These are phyloP conservation scores for Basipetospora chlamydospora DNA, from an alignment of 2,329 filamentous ascomycete genomes.

Conservation along the genomic window DNA sequence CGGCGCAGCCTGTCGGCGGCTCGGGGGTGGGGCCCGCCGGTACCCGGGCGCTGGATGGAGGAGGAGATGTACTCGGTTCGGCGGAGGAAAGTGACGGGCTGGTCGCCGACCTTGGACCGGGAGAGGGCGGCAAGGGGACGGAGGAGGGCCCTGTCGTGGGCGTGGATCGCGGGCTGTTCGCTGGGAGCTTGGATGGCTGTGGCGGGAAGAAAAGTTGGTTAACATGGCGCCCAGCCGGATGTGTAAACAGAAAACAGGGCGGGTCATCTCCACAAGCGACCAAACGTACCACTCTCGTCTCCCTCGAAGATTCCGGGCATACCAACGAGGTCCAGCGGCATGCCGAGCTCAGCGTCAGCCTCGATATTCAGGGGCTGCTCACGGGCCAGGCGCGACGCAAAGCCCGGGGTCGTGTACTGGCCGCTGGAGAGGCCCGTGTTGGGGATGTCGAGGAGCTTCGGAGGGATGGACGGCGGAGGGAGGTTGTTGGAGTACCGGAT, in stretches of 20 bases:
- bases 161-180: constrained; percentile 57
- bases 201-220: too few relatives aligned
- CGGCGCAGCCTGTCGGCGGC: constrained; percentile 5
- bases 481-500: constrained; percentile 93
- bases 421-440: constrained; percentile 77
- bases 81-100: constrained; percentile 82
- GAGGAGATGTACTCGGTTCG: constrained; percentile 89
- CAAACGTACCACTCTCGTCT: constrained; percentile 69
- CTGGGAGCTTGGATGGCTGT: constrained; percentile 70
- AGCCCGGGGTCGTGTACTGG: constrained; percentile 81
- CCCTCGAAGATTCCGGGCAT: constrained; percentile 91
- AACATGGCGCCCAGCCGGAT: too few relatives aligned
- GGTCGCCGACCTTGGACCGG: constrained; percentile 62
- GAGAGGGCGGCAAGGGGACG: constrained; percentile 72
- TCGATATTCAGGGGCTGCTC: constrained; percentile 95
- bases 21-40: constrained; percentile 12
- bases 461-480: constrained; percentile 83
- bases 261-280: too few relatives aligned
- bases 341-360: constrained; percentile 91
- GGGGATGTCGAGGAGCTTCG: constrained; percentile 92
- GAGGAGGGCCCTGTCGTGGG: constrained; percentile 71
- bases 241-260: too few relatives aligned
- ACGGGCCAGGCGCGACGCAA: constrained; percentile 74
- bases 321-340: constrained; percentile 90
- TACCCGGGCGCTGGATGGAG: constrained; percentile 21